Conservation (phyloP, 148 eudicot genomes). For the Chenopodium formosanum region DNA sequence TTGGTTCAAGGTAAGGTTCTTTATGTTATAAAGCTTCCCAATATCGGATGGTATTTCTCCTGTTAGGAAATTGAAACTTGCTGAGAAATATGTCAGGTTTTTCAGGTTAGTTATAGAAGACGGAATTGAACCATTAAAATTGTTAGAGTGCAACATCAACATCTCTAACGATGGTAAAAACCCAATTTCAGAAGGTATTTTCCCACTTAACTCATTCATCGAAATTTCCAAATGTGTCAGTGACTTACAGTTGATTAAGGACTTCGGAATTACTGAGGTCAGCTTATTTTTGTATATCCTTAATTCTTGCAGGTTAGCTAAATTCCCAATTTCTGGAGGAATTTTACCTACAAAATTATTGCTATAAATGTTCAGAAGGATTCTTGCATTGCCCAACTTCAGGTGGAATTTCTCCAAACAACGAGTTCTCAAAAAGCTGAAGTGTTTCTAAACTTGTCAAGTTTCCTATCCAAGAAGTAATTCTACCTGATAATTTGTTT, state of each 20-base stretch:
- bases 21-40: slow-evolving; percentile 58
- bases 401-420: slow-evolving; percentile 60
- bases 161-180: slow-evolving; percentile 49
- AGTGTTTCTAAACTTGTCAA: slow-evolving; percentile 47
- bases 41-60: slow-evolving; percentile 71
- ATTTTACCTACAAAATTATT: slow-evolving; percentile 58
- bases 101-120: slow-evolving; percentile 49
- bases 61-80: slow-evolving; percentile 58
- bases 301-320: slow-evolving; percentile 46
- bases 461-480: slow-evolving; percentile 62
- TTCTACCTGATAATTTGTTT: slow-evolving; percentile 52
- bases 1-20: slow-evolving; percentile 41
- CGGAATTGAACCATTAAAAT: slow-evolving; percentile 62
- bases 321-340: slow-evolving; percentile 63
- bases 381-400: slow-evolving; percentile 55
- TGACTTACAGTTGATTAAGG: slow-evolving; percentile 49
- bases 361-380: slow-evolving; percentile 37
- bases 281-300: slow-evolving; percentile 50
- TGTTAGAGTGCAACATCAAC: slow-evolving; percentile 66
- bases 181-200: slow-evolving; percentile 50
- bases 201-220: slow-evolving; percentile 52
- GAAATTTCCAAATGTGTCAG: slow-evolving; percentile 63
- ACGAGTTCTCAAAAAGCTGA: slow-evolving; percentile 50
- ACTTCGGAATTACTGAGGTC: slow-evolving; percentile 54
- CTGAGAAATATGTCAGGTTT: slow-evolving; percentile 57